These are phyloP conservation scores for Hygrocybe coccinea DNA, from an alignment of 768 basidiomycete species.

Conservation along the genomic window DNA sequence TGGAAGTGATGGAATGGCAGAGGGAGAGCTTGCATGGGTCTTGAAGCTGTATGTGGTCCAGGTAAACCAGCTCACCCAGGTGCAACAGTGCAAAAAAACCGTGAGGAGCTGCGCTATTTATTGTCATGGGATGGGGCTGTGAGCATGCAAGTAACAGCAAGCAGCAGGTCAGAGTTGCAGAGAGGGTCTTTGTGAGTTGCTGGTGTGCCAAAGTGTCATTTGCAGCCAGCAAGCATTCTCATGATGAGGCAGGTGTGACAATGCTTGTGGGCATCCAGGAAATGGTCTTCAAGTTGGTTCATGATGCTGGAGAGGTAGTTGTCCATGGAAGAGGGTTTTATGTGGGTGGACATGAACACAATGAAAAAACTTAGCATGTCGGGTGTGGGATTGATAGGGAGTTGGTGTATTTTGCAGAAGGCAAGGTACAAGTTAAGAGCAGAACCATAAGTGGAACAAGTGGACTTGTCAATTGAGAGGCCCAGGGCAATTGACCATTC, in stretches of 20 bases:
- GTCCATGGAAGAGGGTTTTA: conserved; percentile 17
- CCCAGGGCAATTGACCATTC: conserved; percentile 26
- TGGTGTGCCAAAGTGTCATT: not conserved
- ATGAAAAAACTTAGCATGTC: conserved; percentile 29
- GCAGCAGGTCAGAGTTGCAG: conserved; percentile 4
- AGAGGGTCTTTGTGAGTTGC: conserved; percentile 9
- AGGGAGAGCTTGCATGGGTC: not conserved
- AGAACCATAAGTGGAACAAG: too few relatives aligned
- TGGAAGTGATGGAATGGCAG: not conserved
- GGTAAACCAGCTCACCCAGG: not conserved
- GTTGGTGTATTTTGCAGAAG: too few relatives aligned
- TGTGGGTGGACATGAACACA: conserved; percentile 26
- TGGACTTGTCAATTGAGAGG: too few relatives aligned
- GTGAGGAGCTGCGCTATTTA: conserved; percentile 13
- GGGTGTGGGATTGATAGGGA: conserved; percentile 21
- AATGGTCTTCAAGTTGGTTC: conserved; percentile 17
- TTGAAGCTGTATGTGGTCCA: not conserved
- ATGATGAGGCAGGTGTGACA: conserved; percentile 4
- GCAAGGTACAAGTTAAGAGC: too few relatives aligned
- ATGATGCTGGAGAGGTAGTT: conserved; percentile 23
- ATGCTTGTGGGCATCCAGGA: conserved; percentile 9
- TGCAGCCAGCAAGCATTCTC: conserved; percentile 9
- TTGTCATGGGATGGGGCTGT: conserved; percentile 8
- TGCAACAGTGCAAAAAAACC: conserved; percentile 13
- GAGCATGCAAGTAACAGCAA: not conserved